phyloP scores from a whole-genome alignment of 345 rosid genomes.

The Rhizophora apiculata region DNA sequence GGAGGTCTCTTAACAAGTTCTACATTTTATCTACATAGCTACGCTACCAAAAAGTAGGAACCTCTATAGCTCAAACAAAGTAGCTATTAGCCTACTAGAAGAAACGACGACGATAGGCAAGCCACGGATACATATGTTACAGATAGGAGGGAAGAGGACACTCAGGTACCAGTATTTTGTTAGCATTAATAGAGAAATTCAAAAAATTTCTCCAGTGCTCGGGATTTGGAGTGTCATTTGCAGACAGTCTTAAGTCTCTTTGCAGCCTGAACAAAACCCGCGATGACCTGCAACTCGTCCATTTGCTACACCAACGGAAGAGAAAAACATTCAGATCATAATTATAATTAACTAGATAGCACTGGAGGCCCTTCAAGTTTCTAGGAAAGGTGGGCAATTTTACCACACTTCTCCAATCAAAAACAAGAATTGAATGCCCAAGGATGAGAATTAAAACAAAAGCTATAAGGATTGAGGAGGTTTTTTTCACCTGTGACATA shows the following conservation, averaged over 20 bases:
- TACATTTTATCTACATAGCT: slow-evolving; percentile 38
- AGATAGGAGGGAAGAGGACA: slow-evolving; percentile 23
- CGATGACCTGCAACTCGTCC: slow-evolving; percentile 95
- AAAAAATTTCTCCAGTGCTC: not conserved
- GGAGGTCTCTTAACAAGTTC: slow-evolving; percentile 29
- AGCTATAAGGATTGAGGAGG: not conserved
- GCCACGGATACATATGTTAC: slow-evolving; percentile 38
- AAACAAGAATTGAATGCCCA: no score
- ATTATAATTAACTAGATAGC: not conserved
- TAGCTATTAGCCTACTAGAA: slow-evolving; percentile 28
- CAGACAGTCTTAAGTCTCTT: slow-evolving; percentile 67
- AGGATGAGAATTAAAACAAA: not conserved
- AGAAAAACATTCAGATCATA: not conserved
- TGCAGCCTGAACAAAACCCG: slow-evolving; percentile 92
- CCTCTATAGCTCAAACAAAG: slow-evolving; percentile 42
- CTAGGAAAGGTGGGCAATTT: no score
- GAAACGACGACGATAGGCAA: slow-evolving; percentile 15
- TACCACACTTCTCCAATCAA: no score
- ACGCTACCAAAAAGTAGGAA: slow-evolving; percentile 37
- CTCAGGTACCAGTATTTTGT: slow-evolving; percentile 17
- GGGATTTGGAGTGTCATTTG: slow-evolving; percentile 22
- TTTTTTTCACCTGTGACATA: slow-evolving; percentile 71
- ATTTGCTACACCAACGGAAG: slow-evolving; percentile 51
- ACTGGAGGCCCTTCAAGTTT: not conserved
- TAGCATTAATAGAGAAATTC: slow-evolving; percentile 13